Evolutionary conservation across 179 eudicot genomes (phyloP).

Genomic region (Spergularia azorica): DNA sequence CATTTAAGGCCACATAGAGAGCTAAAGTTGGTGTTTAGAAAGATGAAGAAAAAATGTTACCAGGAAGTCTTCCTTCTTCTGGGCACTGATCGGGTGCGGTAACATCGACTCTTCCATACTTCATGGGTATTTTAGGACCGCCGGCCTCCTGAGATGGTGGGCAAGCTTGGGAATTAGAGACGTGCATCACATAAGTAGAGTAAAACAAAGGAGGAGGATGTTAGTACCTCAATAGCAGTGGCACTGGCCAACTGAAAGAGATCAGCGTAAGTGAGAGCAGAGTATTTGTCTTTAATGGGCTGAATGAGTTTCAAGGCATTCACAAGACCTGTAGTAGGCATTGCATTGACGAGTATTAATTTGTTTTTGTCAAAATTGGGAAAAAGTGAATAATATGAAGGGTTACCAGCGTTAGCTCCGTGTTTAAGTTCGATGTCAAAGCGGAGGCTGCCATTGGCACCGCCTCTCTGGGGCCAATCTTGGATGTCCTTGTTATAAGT

Average conservation of each 20-base stretch:
- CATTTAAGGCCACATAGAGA: no score
- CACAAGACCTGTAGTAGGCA: conserved; percentile 83
- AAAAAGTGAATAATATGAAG: conserved; percentile 35
- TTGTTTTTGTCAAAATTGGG: no score
- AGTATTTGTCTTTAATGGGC: conserved; percentile 91
- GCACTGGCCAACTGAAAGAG: conserved; percentile 96
- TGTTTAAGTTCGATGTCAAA: conserved; percentile 92
- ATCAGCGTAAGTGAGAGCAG: conserved; percentile 88
- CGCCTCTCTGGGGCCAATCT: conserved; percentile 97
- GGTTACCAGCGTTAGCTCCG: conserved; percentile 88
- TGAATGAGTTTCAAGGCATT: conserved; percentile 92
- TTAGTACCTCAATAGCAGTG: conserved; percentile 84
- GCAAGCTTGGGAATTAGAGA: conserved; percentile 8
- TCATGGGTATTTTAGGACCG: conserved; percentile 94
- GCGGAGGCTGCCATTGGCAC: conserved; percentile 94
- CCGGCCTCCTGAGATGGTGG: conserved; percentile 80
- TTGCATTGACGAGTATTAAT: no score
- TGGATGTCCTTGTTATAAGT: conserved; percentile 83
- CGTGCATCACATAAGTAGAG: neutral
- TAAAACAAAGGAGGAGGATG: conserved; percentile 3
- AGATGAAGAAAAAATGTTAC: conserved; percentile 32
- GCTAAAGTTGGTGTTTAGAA: neutral
- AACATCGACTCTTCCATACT: conserved; percentile 93
- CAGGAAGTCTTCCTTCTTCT: conserved; percentile 99
- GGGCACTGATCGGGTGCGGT: conserved; percentile 83